Percentiles rank a stretch among this genome's conserved stretches.
phyloP scores from a whole-genome alignment of 2,329 filamentous ascomycete species.

The Apiospora koreana region DNA sequence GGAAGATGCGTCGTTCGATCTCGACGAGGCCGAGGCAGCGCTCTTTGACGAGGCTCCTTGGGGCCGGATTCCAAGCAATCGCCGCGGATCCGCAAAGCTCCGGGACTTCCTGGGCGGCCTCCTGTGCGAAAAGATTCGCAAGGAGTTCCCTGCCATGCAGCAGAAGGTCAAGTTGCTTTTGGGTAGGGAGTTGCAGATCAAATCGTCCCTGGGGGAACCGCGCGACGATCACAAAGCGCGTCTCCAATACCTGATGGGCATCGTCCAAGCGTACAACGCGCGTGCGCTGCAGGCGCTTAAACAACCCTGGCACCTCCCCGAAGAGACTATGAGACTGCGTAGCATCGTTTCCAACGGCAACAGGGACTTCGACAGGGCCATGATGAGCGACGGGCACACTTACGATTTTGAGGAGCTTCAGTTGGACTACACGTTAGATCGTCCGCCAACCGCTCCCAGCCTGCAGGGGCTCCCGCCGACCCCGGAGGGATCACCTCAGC shows the following conservation, averaged over 20 bases:
- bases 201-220: slow-evolving; percentile 26
- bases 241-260: slow-evolving; percentile 26
- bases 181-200: slow-evolving; percentile 14
- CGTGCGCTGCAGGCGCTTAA: slow-evolving; percentile 23
- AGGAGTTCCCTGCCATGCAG: slow-evolving; percentile 27
- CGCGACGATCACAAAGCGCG: slow-evolving; percentile 25
- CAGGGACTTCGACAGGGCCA: background rate
- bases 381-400: slow-evolving; percentile 6
- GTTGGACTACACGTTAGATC: background rate
- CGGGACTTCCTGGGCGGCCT: slow-evolving; percentile 31
- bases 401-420: slow-evolving; percentile 5
- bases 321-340: slow-evolving; percentile 26
- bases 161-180: slow-evolving; percentile 25
- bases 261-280: slow-evolving; percentile 27
- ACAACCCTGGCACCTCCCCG: slow-evolving; percentile 24
- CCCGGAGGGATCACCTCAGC: background rate
- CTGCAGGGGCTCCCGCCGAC: background rate
- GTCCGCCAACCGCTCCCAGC: background rate
- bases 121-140: slow-evolving; percentile 25
- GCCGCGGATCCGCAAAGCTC: slow-evolving; percentile 31
- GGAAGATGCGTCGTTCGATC: slow-evolving; percentile 28
- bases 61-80: slow-evolving; percentile 23
- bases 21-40: slow-evolving; percentile 26
- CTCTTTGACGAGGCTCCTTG: slow-evolving; percentile 32
- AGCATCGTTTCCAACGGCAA: slow-evolving; percentile 19